Evolutionary conservation across 176 grass and related monocot genomes (phyloP).

Genomic region (Oryza australiensis): DNA sequence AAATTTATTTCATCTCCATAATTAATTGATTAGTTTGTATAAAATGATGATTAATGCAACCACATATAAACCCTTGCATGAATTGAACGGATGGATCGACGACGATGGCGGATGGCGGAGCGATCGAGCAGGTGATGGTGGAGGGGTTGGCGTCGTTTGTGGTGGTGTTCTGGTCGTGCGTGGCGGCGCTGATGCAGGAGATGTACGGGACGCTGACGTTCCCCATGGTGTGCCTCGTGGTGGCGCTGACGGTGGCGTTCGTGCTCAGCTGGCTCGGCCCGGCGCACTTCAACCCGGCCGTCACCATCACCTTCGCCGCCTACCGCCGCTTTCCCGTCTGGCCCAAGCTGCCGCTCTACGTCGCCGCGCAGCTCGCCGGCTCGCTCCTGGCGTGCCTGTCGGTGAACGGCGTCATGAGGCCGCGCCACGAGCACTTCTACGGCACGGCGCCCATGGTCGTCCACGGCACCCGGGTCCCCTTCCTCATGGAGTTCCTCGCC

Average conservation of each 20-base stretch:
- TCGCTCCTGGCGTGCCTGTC: conserved; percentile 46
- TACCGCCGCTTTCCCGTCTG: conserved; percentile 33
- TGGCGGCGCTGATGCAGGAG: conserved; percentile 54
- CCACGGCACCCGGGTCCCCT: conserved; percentile 29
- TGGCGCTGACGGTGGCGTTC: conserved; percentile 48
- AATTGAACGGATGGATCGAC: too few relatives aligned
- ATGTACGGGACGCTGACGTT: conserved; percentile 45
- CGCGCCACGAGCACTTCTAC: conserved; percentile 50
- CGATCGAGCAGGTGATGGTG: conserved; percentile 11
- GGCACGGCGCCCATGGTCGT: conserved; percentile 29
- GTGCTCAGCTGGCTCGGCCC: conserved; percentile 51
- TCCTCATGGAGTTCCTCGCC: conserved; percentile 52
- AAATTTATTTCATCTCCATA: too few relatives aligned
- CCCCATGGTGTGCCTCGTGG: conserved; percentile 42
- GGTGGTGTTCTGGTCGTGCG: conserved; percentile 51
- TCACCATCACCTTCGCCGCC: conserved; percentile 57
- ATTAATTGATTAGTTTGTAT: too few relatives aligned
- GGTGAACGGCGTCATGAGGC: conserved; percentile 35
- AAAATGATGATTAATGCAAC: too few relatives aligned
- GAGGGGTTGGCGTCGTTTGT: conserved; percentile 40
- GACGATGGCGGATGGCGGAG: neutral
- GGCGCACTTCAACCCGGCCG: conserved; percentile 60
- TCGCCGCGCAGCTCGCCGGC: conserved; percentile 34
- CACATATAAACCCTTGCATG: too few relatives aligned
- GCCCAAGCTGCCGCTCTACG: conserved; percentile 52